Evolutionary conservation across 2,329 filamentous ascomycete genomes (phyloP), one percentile per base, ranked within the genome.

Genomic region (Mollisiaceae sp.): DNA sequence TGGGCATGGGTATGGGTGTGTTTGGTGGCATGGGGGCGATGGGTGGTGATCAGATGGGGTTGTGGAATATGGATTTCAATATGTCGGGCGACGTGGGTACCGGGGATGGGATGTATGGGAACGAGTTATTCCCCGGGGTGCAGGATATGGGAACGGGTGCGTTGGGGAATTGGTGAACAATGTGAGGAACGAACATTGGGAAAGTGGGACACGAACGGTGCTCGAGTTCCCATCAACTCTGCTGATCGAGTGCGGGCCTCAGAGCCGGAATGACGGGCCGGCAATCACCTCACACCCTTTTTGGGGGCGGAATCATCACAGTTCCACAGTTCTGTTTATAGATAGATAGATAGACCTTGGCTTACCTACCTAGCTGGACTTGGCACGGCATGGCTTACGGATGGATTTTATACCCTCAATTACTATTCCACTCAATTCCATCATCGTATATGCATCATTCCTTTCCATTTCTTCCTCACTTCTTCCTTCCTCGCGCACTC

Each of bases 61-160:
- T 54, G 22, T 54, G 50, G 50, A 54, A 54, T 32, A 54, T 54
- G 50, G 50, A 54, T 54, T 54, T 54, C 12, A 54, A 35, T 18
- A 54, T 54, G 50, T 6, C 32, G 4, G 50, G 50, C 1, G 50
- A 54, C 4, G 22, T 27, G 8, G 22, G 22, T 24, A 20, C 12
- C 6, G 41, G 45, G 3, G 50, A 54, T 54, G 50, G 50, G 50
- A 18, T 15, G 24, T 54, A 32, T 54, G 50, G 50, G 24, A 54
- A 54, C n/a, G 24, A 54, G 14, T 35, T 54, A 24, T 54, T 54
- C 32, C 50, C 50, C 18, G 50, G 50, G 24, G 18, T 54, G 50
- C 50, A 54, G 50, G 50, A 54, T 54, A 32, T 54, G 50, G 50
- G 50, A 8, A 54, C 50, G 1, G 50, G 50, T 8, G 50, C 50